A percentile compares a stretch with the other conserved stretches of the same genome.
phyloP scores from a whole-genome alignment of 1,139 yeast species.

The Candida albicans region DNA sequence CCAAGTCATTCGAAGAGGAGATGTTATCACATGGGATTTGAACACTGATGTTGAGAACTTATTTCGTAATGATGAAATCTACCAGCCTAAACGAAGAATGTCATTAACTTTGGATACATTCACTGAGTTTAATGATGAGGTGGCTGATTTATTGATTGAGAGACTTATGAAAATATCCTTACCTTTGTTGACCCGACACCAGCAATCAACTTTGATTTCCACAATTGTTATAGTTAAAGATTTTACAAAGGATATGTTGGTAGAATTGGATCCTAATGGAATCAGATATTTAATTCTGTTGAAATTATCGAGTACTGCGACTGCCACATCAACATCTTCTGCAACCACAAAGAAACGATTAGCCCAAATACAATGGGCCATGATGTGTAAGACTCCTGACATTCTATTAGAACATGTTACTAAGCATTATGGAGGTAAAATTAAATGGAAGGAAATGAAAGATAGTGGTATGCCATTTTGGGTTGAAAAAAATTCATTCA shows the following conservation, averaged over 20 bases:
- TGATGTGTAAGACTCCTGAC: slow-evolving; percentile 79
- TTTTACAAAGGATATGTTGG: slow-evolving; percentile 40
- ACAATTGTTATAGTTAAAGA: slow-evolving; percentile 64
- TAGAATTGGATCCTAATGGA: slow-evolving; percentile 71
- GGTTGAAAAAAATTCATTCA: slow-evolving; percentile 55
- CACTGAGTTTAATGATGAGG: slow-evolving; percentile 43
- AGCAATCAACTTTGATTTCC: slow-evolving; percentile 77
- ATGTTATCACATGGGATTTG: slow-evolving; percentile 36
- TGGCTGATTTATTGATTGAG: slow-evolving; percentile 54
- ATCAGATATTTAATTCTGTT: slow-evolving; percentile 70
- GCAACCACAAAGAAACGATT: neutral
- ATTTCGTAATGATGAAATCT: slow-evolving; percentile 13
- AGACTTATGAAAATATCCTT: slow-evolving; percentile 63
- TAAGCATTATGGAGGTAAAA: slow-evolving; percentile 40
- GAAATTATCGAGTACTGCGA: slow-evolving; percentile 48
- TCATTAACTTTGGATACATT: slow-evolving; percentile 26
- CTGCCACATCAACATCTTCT: neutral
- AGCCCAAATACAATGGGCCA: slow-evolving; percentile 71
- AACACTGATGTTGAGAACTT: slow-evolving; percentile 26
- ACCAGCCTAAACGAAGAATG: slow-evolving; percentile 21
- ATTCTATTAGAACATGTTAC: slow-evolving; percentile 58
- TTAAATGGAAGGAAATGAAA: slow-evolving; percentile 61
- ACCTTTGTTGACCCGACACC: slow-evolving; percentile 87
- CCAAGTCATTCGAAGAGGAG: slow-evolving; percentile 45
- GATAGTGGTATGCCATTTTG: slow-evolving; percentile 73